Evolutionary conservation across 169 alveolate genomes (phyloP), one percentile per base, ranked within the genome.

Genomic region (Plasmodium gaboni): DNA sequence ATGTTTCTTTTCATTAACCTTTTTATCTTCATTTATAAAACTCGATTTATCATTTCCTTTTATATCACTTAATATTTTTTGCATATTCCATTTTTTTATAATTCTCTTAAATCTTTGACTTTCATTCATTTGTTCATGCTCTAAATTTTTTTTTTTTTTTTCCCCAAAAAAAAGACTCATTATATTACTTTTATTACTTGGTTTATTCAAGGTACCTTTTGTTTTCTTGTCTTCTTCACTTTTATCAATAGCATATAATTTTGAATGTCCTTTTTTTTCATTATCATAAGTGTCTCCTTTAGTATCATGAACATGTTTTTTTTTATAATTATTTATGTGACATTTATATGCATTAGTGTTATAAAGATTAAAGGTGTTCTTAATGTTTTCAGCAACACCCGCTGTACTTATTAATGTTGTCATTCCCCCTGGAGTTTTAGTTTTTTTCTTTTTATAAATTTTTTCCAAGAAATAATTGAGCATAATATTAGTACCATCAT

Each of bases 401-500:
- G 44, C 44, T 5, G 44, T 32, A 7, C 44, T 32, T 32, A 32
- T 32, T 8, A 32, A 32, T 32, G 44, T 32, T 32, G 44, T 32
- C 44, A 32, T 60, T 8, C 63, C 73, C 3, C 51, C 65, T 10
- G 73, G 6, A 38, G 42, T 44, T 78, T 63, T 78, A 28, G 26
- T 78, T 50, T 64, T 63, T 78, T 64, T 78, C 15, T 78, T 78
- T 48, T 78, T 78, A 38, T 28, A 50, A n/a, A 63, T 50, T 78
- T 64, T 78, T 78, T 78, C 89, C n/a, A 78, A 65, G 67, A 78
- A 78, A 46, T 78, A 78, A 32, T 78, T 55, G 28, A 78, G 44
- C 55, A 78, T 22, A 48, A 78, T 46, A 64, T 78, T 78, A 38
- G 89, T 78, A n/a, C 89, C 89, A 19, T 78, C 89, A 51, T 78